Base-by-base conservation (phyloP, 176 grass and related monocot species). In the Juncus inflexus region DNA sequence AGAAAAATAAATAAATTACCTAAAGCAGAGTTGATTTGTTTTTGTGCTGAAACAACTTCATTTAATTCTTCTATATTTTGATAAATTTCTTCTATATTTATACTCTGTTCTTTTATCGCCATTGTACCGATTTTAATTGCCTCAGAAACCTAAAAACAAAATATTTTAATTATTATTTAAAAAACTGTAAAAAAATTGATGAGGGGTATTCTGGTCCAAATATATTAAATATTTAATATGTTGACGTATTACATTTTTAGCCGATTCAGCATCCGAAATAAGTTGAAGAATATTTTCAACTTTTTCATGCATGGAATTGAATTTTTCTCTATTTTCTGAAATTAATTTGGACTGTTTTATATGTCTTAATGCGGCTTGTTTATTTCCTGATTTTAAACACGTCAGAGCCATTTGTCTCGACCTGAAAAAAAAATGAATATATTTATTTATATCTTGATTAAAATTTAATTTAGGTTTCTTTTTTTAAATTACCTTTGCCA, bases 231-330 rank as follows among this genome's bases (percentile, higher is more conserved):
- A 28, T 28, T 28, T 28, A 28, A 28, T n/a, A n/a, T n/a, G n/a
- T n/a, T n/a, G n/a, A n/a, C n/a, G n/a, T n/a, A n/a, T n/a, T n/a
- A 91, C 92, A 81, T 91, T 88, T 64, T 89, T 86, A 38, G 80
- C 79, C 19, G 85, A 89, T 72, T 99, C 94, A 66, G 80, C 88
- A 86, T 55, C 74, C 62, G 77, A 74, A 80, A 89, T 80, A 15
- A 89, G 58, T 39, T 38, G 53, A 62, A 84, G 82, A 79, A 89
- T 76, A 77, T 89, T 79, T 76, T 92, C 85, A 53, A 92, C 75
- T 71, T 77, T 86, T 59, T 91, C 83, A 61, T 89, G 73, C 42
- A 92, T 70, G 51, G 53, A 41, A 12, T 42, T 74, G 42, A 76
- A 84, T 75, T 73, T 86, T 52, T 60, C 70, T 77, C 80, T 82